These are phyloP conservation scores for Rhizopogon vulgaris DNA, from an alignment of 768 basidiomycete genomes.

Conservation along the genomic window DNA sequence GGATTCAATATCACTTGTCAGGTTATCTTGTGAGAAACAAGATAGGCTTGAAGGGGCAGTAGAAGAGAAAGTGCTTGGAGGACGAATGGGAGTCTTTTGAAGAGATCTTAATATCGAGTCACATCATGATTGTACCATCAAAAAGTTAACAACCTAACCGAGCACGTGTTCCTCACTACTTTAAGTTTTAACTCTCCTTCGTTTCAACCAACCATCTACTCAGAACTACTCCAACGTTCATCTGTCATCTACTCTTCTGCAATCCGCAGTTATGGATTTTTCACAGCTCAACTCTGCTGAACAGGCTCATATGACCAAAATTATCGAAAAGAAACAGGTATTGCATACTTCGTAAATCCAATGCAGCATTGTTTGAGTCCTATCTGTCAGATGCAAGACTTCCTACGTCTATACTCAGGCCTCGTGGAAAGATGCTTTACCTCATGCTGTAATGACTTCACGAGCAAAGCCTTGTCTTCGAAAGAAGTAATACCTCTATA, in stretches of 20 bases:
- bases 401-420: conserved; percentile 89
- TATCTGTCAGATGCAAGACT: conserved; percentile 87
- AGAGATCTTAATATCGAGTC: conserved; percentile 5
- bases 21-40: conserved; percentile 7
- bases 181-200: not conserved
- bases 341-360: conserved; percentile 7
- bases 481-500: conserved; percentile 65
- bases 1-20: conserved; percentile 8
- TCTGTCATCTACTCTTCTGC: conserved; percentile 1
- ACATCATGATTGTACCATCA: not conserved
- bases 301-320: conserved; percentile 91
- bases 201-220: conserved; percentile 4
- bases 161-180: conserved; percentile 1
- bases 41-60: not conserved
- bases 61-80: conserved; percentile 3
- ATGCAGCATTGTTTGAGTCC: conserved; percentile 1
- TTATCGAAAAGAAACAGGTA: conserved; percentile 97
- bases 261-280: conserved; percentile 67
- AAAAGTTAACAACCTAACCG: not conserved
- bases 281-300: conserved; percentile 85
- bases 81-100: not conserved
- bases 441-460: conserved; percentile 94
- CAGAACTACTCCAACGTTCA: conserved; percentile 3
- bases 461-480: conserved; percentile 84
- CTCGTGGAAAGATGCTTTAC: conserved; percentile 96